A percentile compares a stretch with the other conserved stretches of the same genome.
Conservation (phyloP, 176 grass and related monocot genomes). For the Lolium perenne region DNA sequence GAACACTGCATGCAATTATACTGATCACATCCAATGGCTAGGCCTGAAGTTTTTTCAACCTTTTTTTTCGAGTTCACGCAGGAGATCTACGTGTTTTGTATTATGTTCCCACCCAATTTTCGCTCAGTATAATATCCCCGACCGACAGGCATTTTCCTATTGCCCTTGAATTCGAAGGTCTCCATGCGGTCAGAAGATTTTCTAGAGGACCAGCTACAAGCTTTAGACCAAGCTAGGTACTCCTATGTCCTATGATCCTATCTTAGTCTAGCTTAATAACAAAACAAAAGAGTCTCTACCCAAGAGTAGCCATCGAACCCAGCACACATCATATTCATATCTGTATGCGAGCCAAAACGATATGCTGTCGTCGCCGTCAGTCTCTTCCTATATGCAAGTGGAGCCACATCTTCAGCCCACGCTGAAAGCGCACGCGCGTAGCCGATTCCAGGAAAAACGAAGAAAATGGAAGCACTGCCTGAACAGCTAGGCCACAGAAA, state of each 20-base stretch:
- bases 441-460: background rate
- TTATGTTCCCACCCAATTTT: too few relatives aligned
- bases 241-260: background rate
- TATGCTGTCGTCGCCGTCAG: too few relatives aligned
- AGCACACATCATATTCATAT: too few relatives aligned
- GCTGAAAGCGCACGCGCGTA: background rate
- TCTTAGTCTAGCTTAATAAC: background rate
- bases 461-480: background rate
- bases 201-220: background rate
- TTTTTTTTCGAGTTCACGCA: too few relatives aligned
- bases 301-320: too few relatives aligned
- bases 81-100: too few relatives aligned
- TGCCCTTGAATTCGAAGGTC: background rate
- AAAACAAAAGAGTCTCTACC: background rate
- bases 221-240: too few relatives aligned
- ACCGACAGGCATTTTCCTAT: too few relatives aligned
- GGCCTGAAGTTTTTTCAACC: background rate
- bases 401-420: background rate
- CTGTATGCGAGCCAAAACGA: too few relatives aligned
- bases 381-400: too few relatives aligned
- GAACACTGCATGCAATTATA: background rate
- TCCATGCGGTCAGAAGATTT: background rate
- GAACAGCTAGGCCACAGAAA: background rate
- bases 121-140: too few relatives aligned
- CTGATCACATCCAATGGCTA: background rate